phyloP scores from a whole-genome alignment of 2,329 filamentous ascomycete genomes.

The Alternaria gansuensis region DNA sequence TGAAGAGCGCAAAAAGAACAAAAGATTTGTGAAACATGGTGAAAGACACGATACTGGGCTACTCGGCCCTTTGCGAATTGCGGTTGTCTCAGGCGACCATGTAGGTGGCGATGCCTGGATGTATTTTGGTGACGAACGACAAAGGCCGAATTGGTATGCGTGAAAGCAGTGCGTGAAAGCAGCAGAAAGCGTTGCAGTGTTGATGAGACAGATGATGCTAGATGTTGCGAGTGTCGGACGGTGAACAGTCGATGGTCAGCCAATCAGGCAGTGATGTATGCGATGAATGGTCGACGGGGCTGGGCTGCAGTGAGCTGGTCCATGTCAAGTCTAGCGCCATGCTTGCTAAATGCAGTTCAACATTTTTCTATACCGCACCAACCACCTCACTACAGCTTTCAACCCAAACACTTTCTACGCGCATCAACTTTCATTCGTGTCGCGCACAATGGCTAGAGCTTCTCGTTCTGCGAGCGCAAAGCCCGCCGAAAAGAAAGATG shows the following conservation, averaged over 20 bases:
- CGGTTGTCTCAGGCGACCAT: slow-evolving; percentile 28
- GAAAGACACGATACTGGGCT: slow-evolving; percentile 11
- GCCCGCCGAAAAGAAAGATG: slow-evolving; percentile 37
- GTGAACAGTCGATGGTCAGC: slow-evolving; percentile 14
- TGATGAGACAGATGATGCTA: slow-evolving; percentile 5
- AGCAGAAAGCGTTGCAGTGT: slow-evolving; percentile 5
- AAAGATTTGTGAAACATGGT: slow-evolving; percentile 32
- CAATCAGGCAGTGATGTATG: slow-evolving; percentile 30
- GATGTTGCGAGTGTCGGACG: slow-evolving; percentile 15
- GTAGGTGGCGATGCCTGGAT: slow-evolving; percentile 23
- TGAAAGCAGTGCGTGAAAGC: slow-evolving; percentile 1
- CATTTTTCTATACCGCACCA: slow-evolving; percentile 42
- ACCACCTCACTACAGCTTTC: slow-evolving; percentile 27
- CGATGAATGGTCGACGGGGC: slow-evolving; percentile 23
- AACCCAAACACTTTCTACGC: slow-evolving; percentile 25
- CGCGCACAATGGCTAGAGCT: slow-evolving; percentile 44
- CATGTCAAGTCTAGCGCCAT: slow-evolving; percentile 20
- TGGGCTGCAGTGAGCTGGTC: slow-evolving; percentile 17
- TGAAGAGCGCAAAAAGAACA: slow-evolving; percentile 32
- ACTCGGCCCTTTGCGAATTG: slow-evolving; percentile 1
- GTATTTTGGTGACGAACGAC: slow-evolving; percentile 15
- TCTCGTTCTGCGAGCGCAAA: slow-evolving; percentile 44
- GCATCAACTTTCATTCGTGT: slow-evolving; percentile 26
- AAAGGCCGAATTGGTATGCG: not conserved
- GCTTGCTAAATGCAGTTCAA: slow-evolving; percentile 26